Base-by-base conservation (phyloP, 352 stramenopile species). In the Pythium apleroticum region DNA sequence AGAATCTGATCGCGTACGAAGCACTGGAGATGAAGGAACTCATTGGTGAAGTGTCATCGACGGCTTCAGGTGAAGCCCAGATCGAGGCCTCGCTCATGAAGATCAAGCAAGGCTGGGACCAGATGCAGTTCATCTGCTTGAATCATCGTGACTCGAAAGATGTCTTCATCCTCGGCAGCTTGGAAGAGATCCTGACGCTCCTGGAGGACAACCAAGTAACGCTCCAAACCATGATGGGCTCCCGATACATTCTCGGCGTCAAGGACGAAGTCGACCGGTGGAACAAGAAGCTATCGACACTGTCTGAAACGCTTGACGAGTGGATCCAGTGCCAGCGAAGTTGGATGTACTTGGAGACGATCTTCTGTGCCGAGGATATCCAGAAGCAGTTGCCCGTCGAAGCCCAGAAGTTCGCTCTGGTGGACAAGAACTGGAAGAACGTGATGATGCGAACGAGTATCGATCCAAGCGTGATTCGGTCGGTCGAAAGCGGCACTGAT, bases 201-300 rank as follows among this genome's bases (percentile, higher is more conserved):
- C 66, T 97, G 0, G 91, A 97, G 78, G 91, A 97, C 66, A 96
- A 97, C 58, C 91, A 97, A 63, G 87, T 97, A 25, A 93, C 88
- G 27, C 65, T 97, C 33, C 88, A 96, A 63, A 97, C 91, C 1
- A 97, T 97, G 90, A 96, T 97, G 85, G 91, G 91, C 10, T 96
- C 86, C 25, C 86, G 91, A 0, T 97, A 89, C 67, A 97, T 97
- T 55, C 76, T 96, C 65, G 91, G 91, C 2, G 89, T 97, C 7
- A 95, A 97, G 66, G 86, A 96, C 35, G 82, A 96, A 71, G 91
- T 97, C 4, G 90, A 97, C 28, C 77, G 74, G 19, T 97, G 91
- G 91, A 91, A 89, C 63, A 96, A 96, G 57, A 87, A 91, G 15
- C 68, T 97, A 2, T 86, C 86, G 15, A 67, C 96, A 33, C 70